Conservation (phyloP, 768 basidiomycete species). For the Boletus reticulatus region DNA sequence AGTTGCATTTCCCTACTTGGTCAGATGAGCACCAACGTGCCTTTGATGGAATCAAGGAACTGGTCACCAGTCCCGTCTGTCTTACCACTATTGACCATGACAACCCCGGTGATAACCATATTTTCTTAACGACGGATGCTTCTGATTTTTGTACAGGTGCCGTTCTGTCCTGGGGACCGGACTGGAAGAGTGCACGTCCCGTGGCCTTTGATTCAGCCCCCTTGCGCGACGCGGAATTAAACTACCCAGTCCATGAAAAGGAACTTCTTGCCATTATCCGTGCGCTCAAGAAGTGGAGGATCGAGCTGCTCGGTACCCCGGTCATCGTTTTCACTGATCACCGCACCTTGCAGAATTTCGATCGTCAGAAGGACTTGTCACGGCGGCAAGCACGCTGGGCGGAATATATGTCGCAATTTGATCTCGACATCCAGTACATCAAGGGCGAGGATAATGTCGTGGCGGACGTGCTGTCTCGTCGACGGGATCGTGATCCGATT, state of each 20-base stretch:
- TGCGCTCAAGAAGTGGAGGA: conserved; percentile 28
- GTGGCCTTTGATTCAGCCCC: neutral
- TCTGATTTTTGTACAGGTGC: neutral
- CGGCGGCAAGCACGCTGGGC: conserved; percentile 34
- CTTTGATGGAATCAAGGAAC: conserved; percentile 20
- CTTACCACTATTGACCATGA: conserved; percentile 34
- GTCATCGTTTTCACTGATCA: conserved; percentile 31
- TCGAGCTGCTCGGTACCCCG: neutral
- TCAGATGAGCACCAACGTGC: neutral
- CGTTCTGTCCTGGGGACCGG: neutral
- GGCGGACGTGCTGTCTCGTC: neutral
- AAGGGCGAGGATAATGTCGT: conserved; percentile 25
- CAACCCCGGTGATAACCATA: conserved; percentile 14
- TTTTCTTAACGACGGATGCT: conserved; percentile 16
- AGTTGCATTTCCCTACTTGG: neutral
- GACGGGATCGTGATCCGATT: too few relatives aligned
- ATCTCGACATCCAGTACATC: conserved; percentile 16
- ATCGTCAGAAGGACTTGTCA: neutral
- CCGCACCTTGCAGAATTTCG: conserved; percentile 14
- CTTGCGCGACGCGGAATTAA: neutral
- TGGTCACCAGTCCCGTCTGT: conserved; percentile 24
- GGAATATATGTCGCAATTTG: conserved; percentile 37
- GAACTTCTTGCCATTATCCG: conserved; percentile 34
- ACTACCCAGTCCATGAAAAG: conserved; percentile 34
- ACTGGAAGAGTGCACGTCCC: neutral